These are phyloP conservation scores for Clohesyomyces aquaticus DNA, from an alignment of 495 filamentous ascomycete genomes.

Conservation along the genomic window DNA sequence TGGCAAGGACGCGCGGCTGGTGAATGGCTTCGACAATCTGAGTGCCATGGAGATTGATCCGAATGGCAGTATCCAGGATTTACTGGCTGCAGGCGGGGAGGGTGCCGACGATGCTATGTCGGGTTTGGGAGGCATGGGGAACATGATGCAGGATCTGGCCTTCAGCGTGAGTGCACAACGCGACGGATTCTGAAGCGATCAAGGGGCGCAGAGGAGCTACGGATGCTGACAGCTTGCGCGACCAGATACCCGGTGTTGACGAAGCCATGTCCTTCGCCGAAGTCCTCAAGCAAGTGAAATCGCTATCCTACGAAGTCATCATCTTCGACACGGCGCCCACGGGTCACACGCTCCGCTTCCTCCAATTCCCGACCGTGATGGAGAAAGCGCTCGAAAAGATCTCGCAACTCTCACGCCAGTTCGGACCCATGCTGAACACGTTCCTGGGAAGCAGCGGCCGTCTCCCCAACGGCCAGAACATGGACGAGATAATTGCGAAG, in stretches of 20 bases:
- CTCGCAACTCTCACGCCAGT: conserved; percentile 89
- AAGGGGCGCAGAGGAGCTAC: neutral
- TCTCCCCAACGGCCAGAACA: conserved; percentile 85
- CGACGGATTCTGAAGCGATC: conserved; percentile 5
- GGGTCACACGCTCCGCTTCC: conserved; percentile 98
- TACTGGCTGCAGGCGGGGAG: conserved; percentile 80
- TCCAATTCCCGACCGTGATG: conserved; percentile 97
- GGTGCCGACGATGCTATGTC: conserved; percentile 69
- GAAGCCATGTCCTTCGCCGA: conserved; percentile 99
- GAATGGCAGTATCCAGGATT: conserved; percentile 95
- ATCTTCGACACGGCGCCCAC: conserved; percentile 99
- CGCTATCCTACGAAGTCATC: conserved; percentile 97
- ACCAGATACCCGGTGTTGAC: conserved; percentile 94
- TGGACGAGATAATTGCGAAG: conserved; percentile 89
- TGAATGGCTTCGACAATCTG: conserved; percentile 90
- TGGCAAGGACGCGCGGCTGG: conserved; percentile 92
- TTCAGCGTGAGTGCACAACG: conserved; percentile 61
- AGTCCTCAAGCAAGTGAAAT: conserved; percentile 98
- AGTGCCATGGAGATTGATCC: conserved; percentile 99
- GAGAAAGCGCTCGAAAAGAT: conserved; percentile 98
- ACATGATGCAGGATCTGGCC: conserved; percentile 75
- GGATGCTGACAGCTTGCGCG: conserved; percentile 29
- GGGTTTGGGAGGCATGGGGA: conserved; percentile 65
- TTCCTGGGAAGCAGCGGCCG: conserved; percentile 82
- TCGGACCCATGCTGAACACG: conserved; percentile 93